Evolutionary conservation across 164 flowering plant species (phyloP), one percentile per base, ranked within the genome.

Genomic region (Umbellularia californica): DNA sequence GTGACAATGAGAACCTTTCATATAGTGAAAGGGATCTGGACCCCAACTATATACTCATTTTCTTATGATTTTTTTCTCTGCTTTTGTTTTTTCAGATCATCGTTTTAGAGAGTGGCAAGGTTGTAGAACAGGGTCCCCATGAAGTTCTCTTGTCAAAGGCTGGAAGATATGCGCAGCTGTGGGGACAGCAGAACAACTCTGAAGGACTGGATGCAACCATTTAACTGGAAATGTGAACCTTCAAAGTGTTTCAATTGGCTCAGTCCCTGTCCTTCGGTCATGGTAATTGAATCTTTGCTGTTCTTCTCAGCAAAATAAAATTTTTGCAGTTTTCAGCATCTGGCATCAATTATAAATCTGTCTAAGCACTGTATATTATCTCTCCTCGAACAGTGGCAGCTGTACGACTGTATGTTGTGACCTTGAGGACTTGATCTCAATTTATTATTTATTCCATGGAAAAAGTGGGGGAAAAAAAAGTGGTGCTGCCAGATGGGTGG

Each of bases 91-190:
- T 79, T 70, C 89, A 95, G 99, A 92, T 95, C 70, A 83, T 95
- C 70, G 99, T 95, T 60, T 77, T 95, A 83, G 99, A 95, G 86
- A 92, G 83, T 35, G 99, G 99, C 33, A 88, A 84, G 78, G 97
- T 95, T 70, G 89, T 92, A 63, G 99, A 95, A 77, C 97, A 92
- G 66, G 99, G 99, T 10, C 83, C 94, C 1, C 99, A 95, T 78
- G 99, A 95, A 10, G 83, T 80, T 75, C 90, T 95, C 25, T 76
- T 95, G 81, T 81, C 88, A 20, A 89, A 79, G 51, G 87, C 85
- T 6, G 97, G 98, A 73, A 85, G 99, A 86, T 95, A 95, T 79
- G 90, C 99, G 20, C 98, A 95, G 79, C 91, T 95, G 10, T 95
- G 99, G 99, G 83, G 89, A 74, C 99, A 93, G 78, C 99, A 95